phyloP scores from a whole-genome alignment of 352 stramenopile species.

The Pseudoperonospora humuli region DNA sequence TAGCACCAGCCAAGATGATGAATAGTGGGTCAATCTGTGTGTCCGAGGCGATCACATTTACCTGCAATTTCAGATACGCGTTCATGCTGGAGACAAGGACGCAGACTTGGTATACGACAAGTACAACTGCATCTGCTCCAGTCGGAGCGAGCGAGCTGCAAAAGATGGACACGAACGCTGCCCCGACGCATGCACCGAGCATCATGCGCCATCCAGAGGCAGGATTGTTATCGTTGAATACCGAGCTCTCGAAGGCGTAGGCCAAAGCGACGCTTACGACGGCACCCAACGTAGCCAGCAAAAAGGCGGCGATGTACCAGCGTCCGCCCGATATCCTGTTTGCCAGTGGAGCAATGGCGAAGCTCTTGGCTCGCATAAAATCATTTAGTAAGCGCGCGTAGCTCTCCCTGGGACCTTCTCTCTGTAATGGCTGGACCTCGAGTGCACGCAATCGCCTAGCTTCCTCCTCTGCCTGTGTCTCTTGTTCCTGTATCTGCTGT shows the following conservation, averaged over 20 bases:
- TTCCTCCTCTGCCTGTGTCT: constrained; percentile 10
- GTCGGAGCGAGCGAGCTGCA: constrained; percentile 31
- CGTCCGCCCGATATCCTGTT: constrained; percentile 20
- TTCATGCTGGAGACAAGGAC: constrained; percentile 45
- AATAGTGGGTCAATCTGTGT: constrained; percentile 41
- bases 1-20: constrained; percentile 33
- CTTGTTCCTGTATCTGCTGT: not conserved
- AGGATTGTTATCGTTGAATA: constrained; percentile 15
- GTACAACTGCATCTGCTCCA: constrained; percentile 28
- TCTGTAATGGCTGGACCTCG: constrained; percentile 13
- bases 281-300: constrained; percentile 16
- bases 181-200: constrained; percentile 21
- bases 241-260: constrained; percentile 21
- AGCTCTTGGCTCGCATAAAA: constrained; percentile 23
- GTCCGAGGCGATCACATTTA: constrained; percentile 19
- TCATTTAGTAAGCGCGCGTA: constrained; percentile 18
- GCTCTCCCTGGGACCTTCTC: constrained; percentile 21
- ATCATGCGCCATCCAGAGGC: constrained; percentile 31
- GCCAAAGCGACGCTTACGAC: constrained; percentile 11
- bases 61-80: constrained; percentile 38
- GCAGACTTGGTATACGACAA: constrained; percentile 36
- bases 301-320: constrained; percentile 25
- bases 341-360: constrained; percentile 22
- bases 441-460: constrained; percentile 8
- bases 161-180: constrained; percentile 25